Conservation (phyloP, 2,329 filamentous ascomycete species). For the Arthrobotrys megalospora region DNA sequence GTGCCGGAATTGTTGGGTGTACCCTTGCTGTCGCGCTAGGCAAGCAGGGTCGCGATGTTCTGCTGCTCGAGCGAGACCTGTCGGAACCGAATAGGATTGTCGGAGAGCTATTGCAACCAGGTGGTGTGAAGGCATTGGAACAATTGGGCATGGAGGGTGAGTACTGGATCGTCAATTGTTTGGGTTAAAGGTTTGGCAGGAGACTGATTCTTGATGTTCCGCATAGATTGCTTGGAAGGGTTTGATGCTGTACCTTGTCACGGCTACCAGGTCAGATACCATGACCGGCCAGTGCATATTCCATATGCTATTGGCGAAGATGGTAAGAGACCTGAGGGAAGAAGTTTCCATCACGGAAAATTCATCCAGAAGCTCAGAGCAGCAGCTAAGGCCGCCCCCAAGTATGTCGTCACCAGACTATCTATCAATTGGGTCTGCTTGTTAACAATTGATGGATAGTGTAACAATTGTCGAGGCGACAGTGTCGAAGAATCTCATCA, state of each 20-base stretch:
- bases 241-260: slow-evolving; percentile 88
- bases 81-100: slow-evolving; percentile 96
- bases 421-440: slow-evolving; percentile 1
- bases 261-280: slow-evolving; percentile 90
- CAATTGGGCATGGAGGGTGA: slow-evolving; percentile 78
- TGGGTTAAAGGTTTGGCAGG: background rate
- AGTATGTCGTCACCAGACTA: slow-evolving; percentile 51
- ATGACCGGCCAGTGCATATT: slow-evolving; percentile 80
- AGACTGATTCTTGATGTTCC: slow-evolving; percentile 41
- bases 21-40: slow-evolving; percentile 87
- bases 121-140: slow-evolving; percentile 84
- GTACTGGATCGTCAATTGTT: slow-evolving; percentile 13
- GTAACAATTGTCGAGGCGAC: slow-evolving; percentile 94
- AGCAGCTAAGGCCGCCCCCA: slow-evolving; percentile 81
- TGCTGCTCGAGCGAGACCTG: slow-evolving; percentile 88
- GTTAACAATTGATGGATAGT: slow-evolving; percentile 60
- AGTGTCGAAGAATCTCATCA: slow-evolving; percentile 79
- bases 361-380: slow-evolving; percentile 87
- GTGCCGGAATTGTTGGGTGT: slow-evolving; percentile 90
- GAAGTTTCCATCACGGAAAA: slow-evolving; percentile 92
- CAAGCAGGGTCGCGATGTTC: slow-evolving; percentile 89
- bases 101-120: slow-evolving; percentile 93
- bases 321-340: slow-evolving; percentile 77
- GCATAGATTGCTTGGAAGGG: slow-evolving; percentile 80
- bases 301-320: slow-evolving; percentile 77